Conservation (phyloP, 2,329 filamentous ascomycete genomes). For the Colletotrichum kahawae region DNA sequence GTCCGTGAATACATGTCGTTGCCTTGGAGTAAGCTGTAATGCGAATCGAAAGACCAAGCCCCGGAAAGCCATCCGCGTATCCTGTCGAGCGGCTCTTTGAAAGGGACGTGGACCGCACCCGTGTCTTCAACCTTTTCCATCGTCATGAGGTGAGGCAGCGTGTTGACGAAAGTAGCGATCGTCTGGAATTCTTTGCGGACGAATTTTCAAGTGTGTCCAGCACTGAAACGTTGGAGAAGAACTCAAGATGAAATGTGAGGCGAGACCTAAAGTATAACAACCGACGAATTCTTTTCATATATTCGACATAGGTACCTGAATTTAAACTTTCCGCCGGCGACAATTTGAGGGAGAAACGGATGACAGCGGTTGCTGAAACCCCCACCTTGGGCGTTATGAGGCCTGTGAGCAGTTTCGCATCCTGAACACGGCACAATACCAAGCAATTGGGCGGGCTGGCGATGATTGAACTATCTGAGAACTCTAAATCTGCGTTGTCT, state of each 20-base stretch:
- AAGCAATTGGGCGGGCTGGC: background rate
- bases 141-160: background rate
- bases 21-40: background rate
- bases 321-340: background rate
- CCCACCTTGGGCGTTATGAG: background rate
- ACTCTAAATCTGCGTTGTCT: background rate
- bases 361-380: background rate
- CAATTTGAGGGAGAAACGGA: background rate
- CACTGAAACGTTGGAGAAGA: background rate
- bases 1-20: background rate
- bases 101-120: background rate
- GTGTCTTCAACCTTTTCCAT: background rate
- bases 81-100: background rate
- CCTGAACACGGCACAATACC: background rate
- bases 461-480: background rate
- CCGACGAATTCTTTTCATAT: background rate
- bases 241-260: background rate
- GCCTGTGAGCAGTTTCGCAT: background rate
- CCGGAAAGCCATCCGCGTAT: background rate
- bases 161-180: background rate
- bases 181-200: background rate
- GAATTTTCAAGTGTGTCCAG: background rate
- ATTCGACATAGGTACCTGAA: background rate
- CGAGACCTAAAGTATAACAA: background rate
- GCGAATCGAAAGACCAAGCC: background rate